Conservation (phyloP, 352 stramenopile genomes). For the Pilasporangium apinafurcum region DNA sequence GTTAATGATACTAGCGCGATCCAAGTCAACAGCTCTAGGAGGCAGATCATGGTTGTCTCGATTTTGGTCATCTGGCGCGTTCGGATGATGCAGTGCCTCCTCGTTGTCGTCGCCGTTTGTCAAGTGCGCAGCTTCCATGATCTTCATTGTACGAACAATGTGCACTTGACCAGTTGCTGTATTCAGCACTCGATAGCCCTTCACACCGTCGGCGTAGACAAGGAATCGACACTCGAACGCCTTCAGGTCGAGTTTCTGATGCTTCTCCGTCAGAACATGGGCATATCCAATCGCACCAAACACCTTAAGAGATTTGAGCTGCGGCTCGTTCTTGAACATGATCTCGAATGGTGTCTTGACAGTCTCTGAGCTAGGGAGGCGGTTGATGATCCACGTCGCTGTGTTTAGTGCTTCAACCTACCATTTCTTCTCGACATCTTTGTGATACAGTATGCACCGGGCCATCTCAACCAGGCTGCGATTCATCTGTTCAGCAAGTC, state of each 20-base stretch:
- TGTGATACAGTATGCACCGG: conserved; percentile 17
- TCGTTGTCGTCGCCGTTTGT: conserved; percentile 12
- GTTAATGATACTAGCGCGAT: too few relatives aligned
- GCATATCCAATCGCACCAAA: conserved; percentile 19
- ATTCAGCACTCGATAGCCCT: conserved; percentile 13
- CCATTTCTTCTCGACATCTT: conserved; percentile 10
- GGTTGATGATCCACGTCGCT: conserved; percentile 18
- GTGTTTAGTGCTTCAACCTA: conserved; percentile 23
- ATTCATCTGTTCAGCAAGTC: conserved; percentile 22
- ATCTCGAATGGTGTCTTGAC: conserved; percentile 13
- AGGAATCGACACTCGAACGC: conserved; percentile 15
- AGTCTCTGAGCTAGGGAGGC: neutral
- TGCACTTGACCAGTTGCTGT: conserved; percentile 9
- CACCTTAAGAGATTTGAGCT: conserved; percentile 11
- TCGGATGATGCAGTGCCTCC: too few relatives aligned
- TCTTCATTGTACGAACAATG: conserved; percentile 5
- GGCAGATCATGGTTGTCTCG: too few relatives aligned
- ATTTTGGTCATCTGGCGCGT: too few relatives aligned
- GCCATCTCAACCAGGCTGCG: conserved; percentile 14
- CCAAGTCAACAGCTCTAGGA: too few relatives aligned
- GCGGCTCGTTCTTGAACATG: conserved; percentile 6
- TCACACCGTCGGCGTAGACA: conserved; percentile 8
- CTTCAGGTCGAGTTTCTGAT: conserved; percentile 17
- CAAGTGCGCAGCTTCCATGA: too few relatives aligned
- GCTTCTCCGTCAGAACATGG: conserved; percentile 14